Evolutionary conservation across 441 rosid genomes (phyloP), one percentile per base, ranked within the genome.

Genomic region (Pelargonium myrrhifolium): DNA sequence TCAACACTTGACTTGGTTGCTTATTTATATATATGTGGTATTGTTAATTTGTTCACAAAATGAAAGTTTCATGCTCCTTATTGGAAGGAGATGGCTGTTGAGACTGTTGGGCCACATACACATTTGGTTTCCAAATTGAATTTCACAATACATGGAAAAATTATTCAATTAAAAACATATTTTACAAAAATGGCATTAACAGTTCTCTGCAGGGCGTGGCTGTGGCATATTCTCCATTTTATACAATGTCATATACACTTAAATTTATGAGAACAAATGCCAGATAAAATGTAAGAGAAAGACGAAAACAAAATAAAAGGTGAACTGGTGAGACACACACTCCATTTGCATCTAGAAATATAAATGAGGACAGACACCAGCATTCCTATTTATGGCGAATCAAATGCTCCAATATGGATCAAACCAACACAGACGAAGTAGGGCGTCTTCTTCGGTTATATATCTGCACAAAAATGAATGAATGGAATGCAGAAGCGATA

Each of bases 241-340:
- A 39, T 39, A 58, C 63, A 37, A 58, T 12, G 64, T 21, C 70
- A 67, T 67, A 58, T 67, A 67, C 70, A 58, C 37, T 65, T 65
- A 18, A 40, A 49, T 12, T 49, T 3, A 12, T 11, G 56, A 49
- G 17, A 49, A 49, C 56, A 49, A 49, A 49, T 49, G n/a, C 18
- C 56, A 49, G 56, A 49, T 49, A 17, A 49, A 37, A 37, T 37
- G 40, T 6, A 37, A 35, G 6, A 35, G 6, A 37, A 37, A 37
- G 56, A 12, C 18, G 3, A 49, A 12, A 59, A 59, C 21, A 49
- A 49, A 17, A 49, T 12, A 12, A 49, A 12, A 49, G 17, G 56
- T 12, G 56, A 49, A 49, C n/a, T 9, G 56, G 56, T 12, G 18
- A 7, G 1, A 12, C n/a, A 10, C n/a, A 12, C 56, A 49, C 18